Evolutionary conservation across 176 grass and related monocot genomes (phyloP), one percentile per base, ranked within the genome.

Genomic region (Canna indica): DNA sequence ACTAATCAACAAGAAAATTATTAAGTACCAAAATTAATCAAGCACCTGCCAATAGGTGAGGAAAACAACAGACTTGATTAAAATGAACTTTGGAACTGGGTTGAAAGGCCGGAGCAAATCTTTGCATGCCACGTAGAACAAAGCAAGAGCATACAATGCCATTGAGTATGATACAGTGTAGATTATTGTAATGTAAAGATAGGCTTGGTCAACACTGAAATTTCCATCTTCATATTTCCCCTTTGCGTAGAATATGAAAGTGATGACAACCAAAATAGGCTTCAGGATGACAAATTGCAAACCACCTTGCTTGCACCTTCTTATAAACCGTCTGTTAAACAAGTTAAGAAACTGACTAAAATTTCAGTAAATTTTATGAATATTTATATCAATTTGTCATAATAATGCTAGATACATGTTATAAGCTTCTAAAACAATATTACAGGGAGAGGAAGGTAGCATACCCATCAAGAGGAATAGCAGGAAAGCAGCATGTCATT

Each of bases 201-300:
- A 99, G 30, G 89, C 74, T 70, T 99, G 89, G 39, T 99, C 81
- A 81, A 92, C 89, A 59, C 89, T 93, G 66, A 99, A 99, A 67
- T 99, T 81, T 76, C 94, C 94, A 76, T 93, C 90, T 66, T 85
- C 32, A 11, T 99, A 99, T 85, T 99, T 84, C 77, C 84, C 89
- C 81, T 99, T 90, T 5, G 94, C 83, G 10, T 93, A 99, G 76
- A 93, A 84, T 76, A 99, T 90, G 73, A 99, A 99, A 35, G 89
- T 93, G 80, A 99, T 99, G 63, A 90, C 86, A 47, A 99, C 94
- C 69, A 99, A 87, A 72, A 99, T 93, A 73, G 86, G 94, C 75
- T 99, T 99, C 56, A 99, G 86, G 74, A 99, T 99, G 77, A 99
- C 94, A 80, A 99, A 99, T 70, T 99, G 94, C 72, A 99, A 79